Conservation (phyloP, 2,329 filamentous ascomycete genomes). For the Xylaria arbuscula region DNA sequence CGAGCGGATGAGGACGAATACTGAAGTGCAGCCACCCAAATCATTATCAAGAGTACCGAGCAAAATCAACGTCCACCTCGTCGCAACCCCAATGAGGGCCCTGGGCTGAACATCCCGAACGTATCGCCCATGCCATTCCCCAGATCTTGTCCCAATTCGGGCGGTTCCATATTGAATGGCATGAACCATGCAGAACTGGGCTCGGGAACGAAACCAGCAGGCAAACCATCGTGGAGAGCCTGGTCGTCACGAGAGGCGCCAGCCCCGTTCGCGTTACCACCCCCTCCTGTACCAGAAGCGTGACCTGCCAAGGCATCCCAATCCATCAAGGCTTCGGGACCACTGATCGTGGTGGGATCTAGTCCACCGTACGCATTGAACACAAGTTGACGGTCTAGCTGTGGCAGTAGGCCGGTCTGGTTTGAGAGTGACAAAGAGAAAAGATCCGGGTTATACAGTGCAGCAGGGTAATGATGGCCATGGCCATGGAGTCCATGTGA, state of each 20-base stretch:
- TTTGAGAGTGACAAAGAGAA: conserved; percentile 64
- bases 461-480: conserved; percentile 50
- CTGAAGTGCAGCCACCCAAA: background rate
- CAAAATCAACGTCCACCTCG: conserved; percentile 43
- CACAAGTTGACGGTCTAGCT: conserved; percentile 80
- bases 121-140: conserved; percentile 59
- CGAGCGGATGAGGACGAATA: conserved; percentile 13
- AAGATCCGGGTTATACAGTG: conserved; percentile 64
- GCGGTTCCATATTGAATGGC: conserved; percentile 90
- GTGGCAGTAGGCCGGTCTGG: conserved; percentile 67
- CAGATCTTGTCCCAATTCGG: conserved; percentile 66
- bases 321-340: conserved; percentile 56
- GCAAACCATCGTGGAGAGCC: conserved; percentile 44
- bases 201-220: conserved; percentile 52
- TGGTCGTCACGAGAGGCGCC: conserved; percentile 47
- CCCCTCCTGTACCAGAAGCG: conserved; percentile 45
- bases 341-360: conserved; percentile 56
- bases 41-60: background rate
- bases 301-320: conserved; percentile 58
- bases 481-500: conserved; percentile 43
- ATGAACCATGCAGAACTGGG: conserved; percentile 85
- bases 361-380: conserved; percentile 75
- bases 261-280: conserved; percentile 48
- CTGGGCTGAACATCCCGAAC: conserved; percentile 62
- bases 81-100: conserved; percentile 43